phyloP scores from a whole-genome alignment of 164 flowering plant species.

The Pachysandra terminalis region DNA sequence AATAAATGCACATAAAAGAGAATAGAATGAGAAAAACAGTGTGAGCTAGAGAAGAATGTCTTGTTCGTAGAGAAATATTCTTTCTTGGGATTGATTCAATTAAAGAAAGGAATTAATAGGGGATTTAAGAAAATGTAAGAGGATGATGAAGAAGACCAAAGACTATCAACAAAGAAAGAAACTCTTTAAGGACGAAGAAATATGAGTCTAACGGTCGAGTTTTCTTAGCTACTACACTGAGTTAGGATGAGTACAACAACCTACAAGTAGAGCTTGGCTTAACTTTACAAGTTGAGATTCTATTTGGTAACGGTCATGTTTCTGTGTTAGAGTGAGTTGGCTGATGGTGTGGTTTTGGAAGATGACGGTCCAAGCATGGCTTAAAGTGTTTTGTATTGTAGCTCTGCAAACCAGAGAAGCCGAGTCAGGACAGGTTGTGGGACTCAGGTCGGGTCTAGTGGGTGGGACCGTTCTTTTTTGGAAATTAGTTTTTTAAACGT shows the following conservation, averaged over 20 bases:
- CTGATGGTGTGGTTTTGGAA: not conserved
- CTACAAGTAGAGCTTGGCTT: too few species aligned
- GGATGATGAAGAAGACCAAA: not conserved
- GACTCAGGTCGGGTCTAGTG: too few species aligned
- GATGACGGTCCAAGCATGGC: constrained; percentile 31
- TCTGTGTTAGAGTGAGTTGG: too few species aligned
- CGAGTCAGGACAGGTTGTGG: not conserved
- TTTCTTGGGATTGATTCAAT: too few species aligned
- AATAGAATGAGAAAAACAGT: not conserved
- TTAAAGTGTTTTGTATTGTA: constrained; percentile 22
- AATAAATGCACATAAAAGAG: constrained; percentile 4
- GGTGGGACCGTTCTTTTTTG: not conserved
- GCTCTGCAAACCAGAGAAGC: not conserved
- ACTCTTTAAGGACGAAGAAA: not conserved
- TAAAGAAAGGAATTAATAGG: too few species aligned
- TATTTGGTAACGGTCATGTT: constrained; percentile 13
- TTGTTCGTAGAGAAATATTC: too few species aligned
- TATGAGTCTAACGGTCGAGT: constrained; percentile 32
- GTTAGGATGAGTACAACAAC: too few species aligned
- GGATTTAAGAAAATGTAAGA: not conserved
- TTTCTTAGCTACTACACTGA: constrained; percentile 3
- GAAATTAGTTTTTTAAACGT: not conserved
- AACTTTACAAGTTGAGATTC: constrained; percentile 1
- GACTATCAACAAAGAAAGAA: not conserved
- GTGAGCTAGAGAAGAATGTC: not conserved